phyloP scores from a whole-genome alignment of 345 rosid species.

The Brassica nigra region DNA sequence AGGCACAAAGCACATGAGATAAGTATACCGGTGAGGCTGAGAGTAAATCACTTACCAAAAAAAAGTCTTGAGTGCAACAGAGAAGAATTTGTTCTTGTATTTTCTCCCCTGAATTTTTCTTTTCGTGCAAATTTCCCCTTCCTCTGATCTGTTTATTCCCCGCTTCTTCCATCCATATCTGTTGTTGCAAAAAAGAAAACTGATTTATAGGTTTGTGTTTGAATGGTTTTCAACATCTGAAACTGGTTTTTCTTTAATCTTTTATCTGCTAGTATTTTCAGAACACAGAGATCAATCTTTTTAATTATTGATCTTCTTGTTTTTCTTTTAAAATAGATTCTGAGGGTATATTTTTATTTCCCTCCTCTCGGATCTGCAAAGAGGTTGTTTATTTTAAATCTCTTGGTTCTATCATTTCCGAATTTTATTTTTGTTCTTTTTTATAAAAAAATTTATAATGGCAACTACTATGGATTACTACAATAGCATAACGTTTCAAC shows the following conservation, averaged over 20 bases:
- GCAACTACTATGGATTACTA: slow-evolving; percentile 65
- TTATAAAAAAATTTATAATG: neutral
- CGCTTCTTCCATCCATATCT: neutral
- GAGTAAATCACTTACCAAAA: slow-evolving; percentile 19
- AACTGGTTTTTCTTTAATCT: neutral
- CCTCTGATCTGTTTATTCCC: neutral
- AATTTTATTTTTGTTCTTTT: neutral
- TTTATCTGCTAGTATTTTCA: slow-evolving; percentile 50
- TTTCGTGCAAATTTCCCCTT: neutral
- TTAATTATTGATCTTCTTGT: neutral
- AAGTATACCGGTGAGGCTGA: slow-evolving; percentile 41
- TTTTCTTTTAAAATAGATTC: slow-evolving; percentile 43
- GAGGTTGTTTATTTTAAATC: slow-evolving; percentile 68
- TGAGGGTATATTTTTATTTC: slow-evolving; percentile 59
- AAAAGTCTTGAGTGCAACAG: slow-evolving; percentile 21
- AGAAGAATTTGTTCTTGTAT: neutral
- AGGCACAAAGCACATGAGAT: slow-evolving; percentile 5
- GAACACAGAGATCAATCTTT: slow-evolving; percentile 54
- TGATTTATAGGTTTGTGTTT: slow-evolving; percentile 23
- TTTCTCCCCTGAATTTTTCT: slow-evolving; percentile 1
- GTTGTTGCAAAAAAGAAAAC: neutral
- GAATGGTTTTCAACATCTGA: slow-evolving; percentile 14
- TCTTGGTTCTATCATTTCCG: slow-evolving; percentile 35
- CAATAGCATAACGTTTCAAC: slow-evolving; percentile 46
- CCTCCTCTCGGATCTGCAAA: slow-evolving; percentile 43